Percentiles rank a stretch among this genome's conserved stretches.
phyloP scores from a whole-genome alignment of 1,139 yeast species.

The Yamadazyma friedrichii region DNA sequence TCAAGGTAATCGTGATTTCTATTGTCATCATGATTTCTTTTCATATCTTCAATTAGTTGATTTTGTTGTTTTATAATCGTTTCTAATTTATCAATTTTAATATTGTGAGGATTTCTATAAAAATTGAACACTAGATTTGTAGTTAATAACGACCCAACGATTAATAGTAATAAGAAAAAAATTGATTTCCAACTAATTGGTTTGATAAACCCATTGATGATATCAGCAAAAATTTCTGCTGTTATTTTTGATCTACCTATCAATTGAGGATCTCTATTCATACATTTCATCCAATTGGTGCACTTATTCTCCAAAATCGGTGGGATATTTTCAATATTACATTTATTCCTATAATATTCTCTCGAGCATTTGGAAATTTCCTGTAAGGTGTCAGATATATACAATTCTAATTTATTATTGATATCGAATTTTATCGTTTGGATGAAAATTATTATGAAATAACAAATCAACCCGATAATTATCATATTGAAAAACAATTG shows the following conservation, averaged over 20 bases:
- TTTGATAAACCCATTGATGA: conserved; percentile 70
- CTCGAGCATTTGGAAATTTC: conserved; percentile 72
- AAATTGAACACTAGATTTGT: conserved; percentile 23
- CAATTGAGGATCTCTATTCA: conserved; percentile 78
- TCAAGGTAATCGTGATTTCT: conserved; percentile 5
- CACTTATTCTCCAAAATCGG: conserved; percentile 81
- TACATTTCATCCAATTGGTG: conserved; percentile 75
- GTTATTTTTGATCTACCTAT: conserved; percentile 77
- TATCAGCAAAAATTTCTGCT: conserved; percentile 81
- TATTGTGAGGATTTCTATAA: conserved; percentile 19
- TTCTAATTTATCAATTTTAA: conserved; percentile 15
- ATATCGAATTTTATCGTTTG: conserved; percentile 70
- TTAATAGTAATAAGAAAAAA: conserved; percentile 30
- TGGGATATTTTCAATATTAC: conserved; percentile 47
- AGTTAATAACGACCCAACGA: conserved; percentile 21
- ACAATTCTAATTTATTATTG: conserved; percentile 61
- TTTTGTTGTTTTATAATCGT: conserved; percentile 17
- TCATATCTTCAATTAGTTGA: conserved; percentile 10
- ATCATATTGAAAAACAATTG: conserved; percentile 68
- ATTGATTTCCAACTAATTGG: conserved; percentile 79
- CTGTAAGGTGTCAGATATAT: conserved; percentile 57
- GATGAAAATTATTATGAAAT: conserved; percentile 54
- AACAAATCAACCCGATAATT: conserved; percentile 54
- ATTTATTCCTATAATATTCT: conserved; percentile 70
- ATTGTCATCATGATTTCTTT: conserved; percentile 1